A percentile compares a stretch with the other conserved stretches of the same genome.
Evolutionary conservation across 2,329 filamentous ascomycete species (phyloP).

Genomic region (Fusarium liriodendri): DNA sequence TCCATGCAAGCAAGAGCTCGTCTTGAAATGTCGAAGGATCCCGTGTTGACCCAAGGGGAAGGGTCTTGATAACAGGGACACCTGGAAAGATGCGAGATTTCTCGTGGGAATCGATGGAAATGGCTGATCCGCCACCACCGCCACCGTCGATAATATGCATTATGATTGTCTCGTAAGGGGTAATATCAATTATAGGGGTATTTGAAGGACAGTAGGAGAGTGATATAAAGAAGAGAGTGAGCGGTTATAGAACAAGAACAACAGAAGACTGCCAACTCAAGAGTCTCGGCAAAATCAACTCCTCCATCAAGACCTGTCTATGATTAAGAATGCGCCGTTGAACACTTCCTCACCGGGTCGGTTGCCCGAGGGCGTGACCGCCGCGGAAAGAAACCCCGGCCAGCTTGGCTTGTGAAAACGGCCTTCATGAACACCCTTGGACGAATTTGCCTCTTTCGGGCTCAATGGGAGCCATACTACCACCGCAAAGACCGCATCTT

Average conservation of each 20-base stretch:
- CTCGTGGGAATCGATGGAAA: conserved; percentile 11
- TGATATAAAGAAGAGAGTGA: neutral
- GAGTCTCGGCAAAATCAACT: neutral
- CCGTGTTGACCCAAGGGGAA: conserved; percentile 12
- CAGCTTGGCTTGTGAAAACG: conserved; percentile 15
- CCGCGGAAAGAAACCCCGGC: conserved; percentile 1
- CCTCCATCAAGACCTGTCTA: conserved; percentile 1
- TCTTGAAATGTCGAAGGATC: conserved; percentile 19
- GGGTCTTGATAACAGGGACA: conserved; percentile 15
- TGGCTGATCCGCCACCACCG: conserved; percentile 30
- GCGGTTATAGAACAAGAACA: neutral
- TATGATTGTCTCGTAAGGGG: conserved; percentile 4
- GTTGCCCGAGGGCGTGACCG: neutral
- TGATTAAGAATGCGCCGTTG: conserved; percentile 11
- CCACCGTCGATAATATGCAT: conserved; percentile 40
- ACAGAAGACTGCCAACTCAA: neutral
- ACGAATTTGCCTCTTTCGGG: conserved; percentile 9
- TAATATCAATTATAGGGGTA: neutral
- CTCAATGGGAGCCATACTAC: conserved; percentile 1
- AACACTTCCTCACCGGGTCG: conserved; percentile 10
- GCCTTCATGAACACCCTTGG: conserved; percentile 9
- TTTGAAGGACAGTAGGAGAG: neutral
- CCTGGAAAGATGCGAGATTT: conserved; percentile 5
- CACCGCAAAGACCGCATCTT: conserved; percentile 12
- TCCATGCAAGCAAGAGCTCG: conserved; percentile 25